Conservation (phyloP, 2,329 filamentous ascomycete species). For the Beauveria asiatica region DNA sequence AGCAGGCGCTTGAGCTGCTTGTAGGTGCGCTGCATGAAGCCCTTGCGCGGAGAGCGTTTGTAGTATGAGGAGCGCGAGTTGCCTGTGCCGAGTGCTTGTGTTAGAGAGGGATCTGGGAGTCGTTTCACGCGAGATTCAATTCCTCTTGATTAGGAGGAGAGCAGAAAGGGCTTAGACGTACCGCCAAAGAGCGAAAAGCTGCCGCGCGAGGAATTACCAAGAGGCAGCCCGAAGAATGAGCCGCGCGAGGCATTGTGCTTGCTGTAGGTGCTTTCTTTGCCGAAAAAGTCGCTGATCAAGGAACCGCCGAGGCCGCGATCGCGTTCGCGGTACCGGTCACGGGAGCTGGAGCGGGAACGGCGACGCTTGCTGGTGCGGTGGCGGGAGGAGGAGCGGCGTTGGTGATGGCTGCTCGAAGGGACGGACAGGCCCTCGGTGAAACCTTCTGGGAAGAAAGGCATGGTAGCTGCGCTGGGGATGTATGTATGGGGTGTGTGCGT, state of each 20-base stretch:
- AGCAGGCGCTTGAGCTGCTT: slow-evolving; percentile 71
- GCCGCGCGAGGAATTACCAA: slow-evolving; percentile 35
- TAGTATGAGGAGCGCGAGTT: slow-evolving; percentile 55
- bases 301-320: slow-evolving; percentile 12
- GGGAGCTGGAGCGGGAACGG: slow-evolving; percentile 30
- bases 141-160: not conserved
- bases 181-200: slow-evolving; percentile 35
- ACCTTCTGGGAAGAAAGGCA: slow-evolving; percentile 25
- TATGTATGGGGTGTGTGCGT: not conserved
- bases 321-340: slow-evolving; percentile 18
- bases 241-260: slow-evolving; percentile 34
- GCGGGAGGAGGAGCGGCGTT: slow-evolving; percentile 17
- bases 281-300: slow-evolving; percentile 30
- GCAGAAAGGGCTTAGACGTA: slow-evolving; percentile 18
- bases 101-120: not conserved
- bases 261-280: slow-evolving; percentile 26
- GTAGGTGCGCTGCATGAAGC: slow-evolving; percentile 66
- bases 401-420: slow-evolving; percentile 20
- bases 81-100: slow-evolving; percentile 11
- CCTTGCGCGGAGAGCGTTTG: slow-evolving; percentile 71
- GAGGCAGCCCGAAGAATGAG: slow-evolving; percentile 35
- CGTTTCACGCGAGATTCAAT: no score
- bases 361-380: slow-evolving; percentile 29
- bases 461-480: not conserved
- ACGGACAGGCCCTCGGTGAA: slow-evolving; percentile 25